Evolutionary conservation across 2,329 filamentous ascomycete genomes (phyloP), one percentile per base, ranked within the genome.

Genomic region (Trichophyton simii): DNA sequence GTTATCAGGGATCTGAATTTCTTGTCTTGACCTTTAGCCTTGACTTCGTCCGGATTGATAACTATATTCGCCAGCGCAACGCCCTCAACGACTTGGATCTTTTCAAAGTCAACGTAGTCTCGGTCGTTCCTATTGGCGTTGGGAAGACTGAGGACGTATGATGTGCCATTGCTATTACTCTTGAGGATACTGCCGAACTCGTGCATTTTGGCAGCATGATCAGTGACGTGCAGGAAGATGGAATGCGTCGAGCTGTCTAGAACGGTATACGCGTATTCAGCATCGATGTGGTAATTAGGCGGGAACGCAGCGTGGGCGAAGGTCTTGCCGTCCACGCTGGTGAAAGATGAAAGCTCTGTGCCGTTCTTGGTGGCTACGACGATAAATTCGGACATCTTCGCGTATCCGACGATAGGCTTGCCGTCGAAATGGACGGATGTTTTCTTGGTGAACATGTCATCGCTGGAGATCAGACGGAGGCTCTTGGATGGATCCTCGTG

Each of bases 111-210:
- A 52, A 96, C 92, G 69, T 86, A 96, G 50, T 86, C 91, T 1
- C 72, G 67, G 11, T 81, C 77, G 70, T 96, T 85, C 67, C 89
- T 83, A 73, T 97, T 96, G 70, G 97, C 90, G 20, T 83, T 84
- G 57, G 83, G 79, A 25, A 94, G 80, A 73, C 89, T 95, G 65
- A 95, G 78, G 11, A 96, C 89, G 69, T 96, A 99, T 1, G 88
- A 94, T 0, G 94, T 99, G 60, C 94, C 94, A 71, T 99, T 97
- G 68, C 91, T 96, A 77, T 99, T 99, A 71, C 91, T 96, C 82
- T 97, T 99, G 75, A 99, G 84, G 67, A 99, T 89, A 25, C 87
- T 87, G 42, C 94, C 94, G 68, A 88, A 91, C 63, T 87, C 83
- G 58, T 82, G 83, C 18, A 84, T 86, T 58, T 79, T 72, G 2